Evolutionary conservation across 768 basidiomycete genomes (phyloP).

Genomic region (Agaricus subrufescens): DNA sequence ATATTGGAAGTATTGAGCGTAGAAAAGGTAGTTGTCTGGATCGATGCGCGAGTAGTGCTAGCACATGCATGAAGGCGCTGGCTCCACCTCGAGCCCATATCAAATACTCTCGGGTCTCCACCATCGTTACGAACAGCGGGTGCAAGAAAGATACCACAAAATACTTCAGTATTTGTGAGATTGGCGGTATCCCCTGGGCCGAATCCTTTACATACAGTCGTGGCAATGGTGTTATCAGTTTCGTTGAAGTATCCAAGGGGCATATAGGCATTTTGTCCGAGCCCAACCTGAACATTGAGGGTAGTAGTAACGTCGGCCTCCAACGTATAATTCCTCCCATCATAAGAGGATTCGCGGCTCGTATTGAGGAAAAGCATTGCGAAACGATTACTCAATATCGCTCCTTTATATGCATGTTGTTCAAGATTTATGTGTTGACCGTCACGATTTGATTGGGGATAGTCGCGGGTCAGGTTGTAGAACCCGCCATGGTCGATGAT

Average conservation of each 20-base stretch:
- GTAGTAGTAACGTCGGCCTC: not conserved
- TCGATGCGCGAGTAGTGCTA: slow-evolving; percentile 12
- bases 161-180: slow-evolving; percentile 15
- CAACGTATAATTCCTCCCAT: not conserved
- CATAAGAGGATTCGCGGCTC: not conserved
- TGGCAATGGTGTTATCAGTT: not conserved
- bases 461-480: slow-evolving; percentile 9
- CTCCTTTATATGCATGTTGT: not conserved
- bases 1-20: not conserved
- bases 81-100: slow-evolving; percentile 15
- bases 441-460: slow-evolving; percentile 9
- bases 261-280: not conserved
- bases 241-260: not conserved
- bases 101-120: slow-evolving; percentile 11
- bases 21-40: not conserved
- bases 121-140: slow-evolving; percentile 15
- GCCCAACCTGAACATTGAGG: not conserved
- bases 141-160: slow-evolving; percentile 13
- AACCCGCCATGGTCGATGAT: slow-evolving; percentile 16
- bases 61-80: slow-evolving; percentile 17
- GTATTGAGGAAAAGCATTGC: not conserved
- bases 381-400: not conserved
- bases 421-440: not conserved
- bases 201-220: slow-evolving; percentile 13
- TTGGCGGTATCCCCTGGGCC: slow-evolving; percentile 15